Evolutionary conservation across 139 green algal genomes (phyloP).

Genomic region (Chlamydomonas sp.): DNA sequence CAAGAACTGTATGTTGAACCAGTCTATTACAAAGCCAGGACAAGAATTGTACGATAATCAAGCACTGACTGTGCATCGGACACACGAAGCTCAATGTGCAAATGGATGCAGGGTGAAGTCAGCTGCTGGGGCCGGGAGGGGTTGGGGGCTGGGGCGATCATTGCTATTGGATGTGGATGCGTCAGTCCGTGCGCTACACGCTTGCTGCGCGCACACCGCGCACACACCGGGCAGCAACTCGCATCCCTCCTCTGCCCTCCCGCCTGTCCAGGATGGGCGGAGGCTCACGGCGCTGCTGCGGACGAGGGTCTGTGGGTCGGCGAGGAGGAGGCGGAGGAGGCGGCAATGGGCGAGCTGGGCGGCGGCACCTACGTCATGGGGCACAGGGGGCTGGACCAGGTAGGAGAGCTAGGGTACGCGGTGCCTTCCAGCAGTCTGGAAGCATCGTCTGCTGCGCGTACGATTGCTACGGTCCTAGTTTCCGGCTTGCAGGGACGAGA

Average conservation of each 20-base stretch:
- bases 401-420: neutral
- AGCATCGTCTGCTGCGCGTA: too few species aligned
- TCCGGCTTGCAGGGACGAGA: too few species aligned
- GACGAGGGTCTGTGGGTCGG: slow-evolving; percentile 16
- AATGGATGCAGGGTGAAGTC: too few species aligned
- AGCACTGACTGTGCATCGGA: too few species aligned
- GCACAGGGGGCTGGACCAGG: slow-evolving; percentile 44
- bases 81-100: too few species aligned
- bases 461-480: too few species aligned
- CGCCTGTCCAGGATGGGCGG: slow-evolving; percentile 3
- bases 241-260: neutral
- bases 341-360: slow-evolving; percentile 12
- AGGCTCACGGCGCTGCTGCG: neutral
- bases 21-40: too few species aligned
- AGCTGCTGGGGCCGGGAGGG: too few species aligned
- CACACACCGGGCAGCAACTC: neutral
- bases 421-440: neutral
- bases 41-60: too few species aligned
- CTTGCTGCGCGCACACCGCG: neutral
- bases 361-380: slow-evolving; percentile 20
- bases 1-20: too few species aligned
- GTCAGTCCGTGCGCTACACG: neutral
- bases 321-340: slow-evolving; percentile 37
- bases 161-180: neutral
- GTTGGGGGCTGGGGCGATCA: too few species aligned